Evolutionary conservation across 257 asterid species (phyloP).

Genomic region (Plectranthus barbatus): DNA sequence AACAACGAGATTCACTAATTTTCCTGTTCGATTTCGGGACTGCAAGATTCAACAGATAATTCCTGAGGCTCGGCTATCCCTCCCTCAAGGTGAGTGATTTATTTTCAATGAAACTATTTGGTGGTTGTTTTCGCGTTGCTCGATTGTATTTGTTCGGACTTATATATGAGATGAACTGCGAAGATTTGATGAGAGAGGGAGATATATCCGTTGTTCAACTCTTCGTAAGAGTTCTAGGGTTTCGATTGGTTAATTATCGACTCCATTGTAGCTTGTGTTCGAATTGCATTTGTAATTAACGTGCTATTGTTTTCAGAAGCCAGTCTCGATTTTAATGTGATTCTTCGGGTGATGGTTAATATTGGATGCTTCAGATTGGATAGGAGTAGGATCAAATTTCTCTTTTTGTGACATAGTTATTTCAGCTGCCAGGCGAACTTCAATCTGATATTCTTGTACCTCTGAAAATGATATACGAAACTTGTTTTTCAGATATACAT

Average conservation of each 20-base stretch:
- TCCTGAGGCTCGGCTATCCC: not conserved
- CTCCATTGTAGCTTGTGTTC: not conserved
- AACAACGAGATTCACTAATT: not conserved
- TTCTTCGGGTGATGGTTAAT: too few relatives aligned
- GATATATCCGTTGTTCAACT: not conserved
- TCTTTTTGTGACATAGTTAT: too few relatives aligned
- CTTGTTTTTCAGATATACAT: too few relatives aligned
- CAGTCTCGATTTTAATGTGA: too few relatives aligned
- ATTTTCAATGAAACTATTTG: not conserved
- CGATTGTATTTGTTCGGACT: not conserved
- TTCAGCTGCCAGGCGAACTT: too few relatives aligned
- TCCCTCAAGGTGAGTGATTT: conserved; percentile 11
- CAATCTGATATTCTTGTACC: too few relatives aligned
- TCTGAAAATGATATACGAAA: too few relatives aligned
- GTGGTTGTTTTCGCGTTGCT: too few relatives aligned
- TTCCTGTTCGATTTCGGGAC: conserved; percentile 9
- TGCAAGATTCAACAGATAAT: not conserved
- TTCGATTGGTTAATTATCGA: not conserved
- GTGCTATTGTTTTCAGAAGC: too few relatives aligned
- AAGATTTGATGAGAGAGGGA: not conserved
- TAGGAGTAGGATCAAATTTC: too few relatives aligned
- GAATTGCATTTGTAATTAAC: not conserved
- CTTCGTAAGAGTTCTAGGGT: not conserved
- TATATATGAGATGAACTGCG: not conserved
- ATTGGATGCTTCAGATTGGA: too few relatives aligned